A percentile compares a stretch with the other conserved stretches of the same genome.
Evolutionary conservation across 345 rosid species (phyloP).

Genomic region (Moricandia moricandioides): DNA sequence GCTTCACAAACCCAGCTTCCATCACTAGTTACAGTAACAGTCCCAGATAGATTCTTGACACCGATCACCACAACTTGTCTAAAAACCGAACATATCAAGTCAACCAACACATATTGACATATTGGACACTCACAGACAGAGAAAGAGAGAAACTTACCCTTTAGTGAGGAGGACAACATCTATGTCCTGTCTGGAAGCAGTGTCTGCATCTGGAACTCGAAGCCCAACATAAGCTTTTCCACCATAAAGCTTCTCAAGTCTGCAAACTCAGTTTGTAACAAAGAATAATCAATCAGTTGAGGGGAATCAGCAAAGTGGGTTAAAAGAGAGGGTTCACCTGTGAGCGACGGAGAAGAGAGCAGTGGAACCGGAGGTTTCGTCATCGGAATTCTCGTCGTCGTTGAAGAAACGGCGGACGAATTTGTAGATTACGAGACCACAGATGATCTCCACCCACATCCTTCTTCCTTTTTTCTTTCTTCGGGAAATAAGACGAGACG

Average conservation of each 20-base stretch:
- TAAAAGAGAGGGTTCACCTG: constrained; percentile 38
- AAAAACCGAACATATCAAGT: neutral
- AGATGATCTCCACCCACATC: constrained; percentile 87
- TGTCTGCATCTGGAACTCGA: constrained; percentile 85
- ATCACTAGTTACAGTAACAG: constrained; percentile 56
- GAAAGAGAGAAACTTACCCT: constrained; percentile 37
- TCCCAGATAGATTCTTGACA: constrained; percentile 74
- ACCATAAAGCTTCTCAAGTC: constrained; percentile 81
- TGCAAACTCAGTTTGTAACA: constrained; percentile 3
- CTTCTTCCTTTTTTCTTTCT: neutral
- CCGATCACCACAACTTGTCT: constrained; percentile 72
- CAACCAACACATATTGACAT: neutral
- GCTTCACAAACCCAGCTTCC: constrained; percentile 80
- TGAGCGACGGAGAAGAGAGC: constrained; percentile 74
- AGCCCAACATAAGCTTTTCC: constrained; percentile 88
- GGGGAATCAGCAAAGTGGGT: neutral
- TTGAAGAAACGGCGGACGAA: constrained; percentile 50
- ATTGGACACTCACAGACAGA: neutral
- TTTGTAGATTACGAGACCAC: constrained; percentile 61
- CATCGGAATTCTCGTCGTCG: constrained; percentile 53
- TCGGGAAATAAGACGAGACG: neutral
- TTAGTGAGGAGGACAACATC: constrained; percentile 69
- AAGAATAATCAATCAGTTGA: neutral
- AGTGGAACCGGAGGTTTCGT: constrained; percentile 56
- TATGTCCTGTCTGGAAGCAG: constrained; percentile 65